phyloP scores from a whole-genome alignment of 1,139 yeast species.

The Magnusiomyces paraingens region DNA sequence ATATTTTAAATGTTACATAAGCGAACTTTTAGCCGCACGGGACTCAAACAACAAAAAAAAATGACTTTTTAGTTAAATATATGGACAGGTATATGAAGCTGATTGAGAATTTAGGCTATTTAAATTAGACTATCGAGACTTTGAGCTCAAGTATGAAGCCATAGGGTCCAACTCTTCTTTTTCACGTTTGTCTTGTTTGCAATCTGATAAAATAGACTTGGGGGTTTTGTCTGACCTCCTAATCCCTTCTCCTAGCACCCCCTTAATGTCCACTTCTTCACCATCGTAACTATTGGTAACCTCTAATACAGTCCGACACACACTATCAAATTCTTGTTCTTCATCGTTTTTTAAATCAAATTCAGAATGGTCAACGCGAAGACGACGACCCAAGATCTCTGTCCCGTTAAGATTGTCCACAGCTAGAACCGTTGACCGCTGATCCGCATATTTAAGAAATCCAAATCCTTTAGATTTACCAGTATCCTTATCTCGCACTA shows the following conservation, averaged over 20 bases:
- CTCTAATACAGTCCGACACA: neutral
- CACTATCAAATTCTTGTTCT: constrained; percentile 32
- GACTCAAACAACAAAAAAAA: too few relatives aligned
- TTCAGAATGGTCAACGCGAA: constrained; percentile 73
- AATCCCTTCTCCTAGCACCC: neutral
- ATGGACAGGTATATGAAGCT: too few relatives aligned
- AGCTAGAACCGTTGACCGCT: constrained; percentile 73
- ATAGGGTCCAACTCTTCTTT: constrained; percentile 9
- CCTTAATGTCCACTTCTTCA: constrained; percentile 5
- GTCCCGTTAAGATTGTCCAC: constrained; percentile 84
- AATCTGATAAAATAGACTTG: constrained; percentile 13
- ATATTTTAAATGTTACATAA: too few relatives aligned
- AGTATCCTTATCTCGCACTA: constrained; percentile 61
- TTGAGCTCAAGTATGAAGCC: neutral
- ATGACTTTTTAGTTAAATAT: too few relatives aligned
- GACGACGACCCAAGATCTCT: constrained; percentile 47
- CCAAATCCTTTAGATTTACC: constrained; percentile 75
- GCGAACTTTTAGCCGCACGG: too few relatives aligned
- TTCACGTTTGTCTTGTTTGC: constrained; percentile 15
- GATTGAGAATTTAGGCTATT: too few relatives aligned
- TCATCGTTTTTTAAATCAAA: constrained; percentile 52
- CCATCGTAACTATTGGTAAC: constrained; percentile 3
- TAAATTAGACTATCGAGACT: too few relatives aligned
- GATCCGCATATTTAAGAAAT: constrained; percentile 76
- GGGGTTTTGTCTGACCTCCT: neutral